Evolutionary conservation across 1,284 basidiomycete species (phyloP).

Genomic region (Xanthoconium separans): DNA sequence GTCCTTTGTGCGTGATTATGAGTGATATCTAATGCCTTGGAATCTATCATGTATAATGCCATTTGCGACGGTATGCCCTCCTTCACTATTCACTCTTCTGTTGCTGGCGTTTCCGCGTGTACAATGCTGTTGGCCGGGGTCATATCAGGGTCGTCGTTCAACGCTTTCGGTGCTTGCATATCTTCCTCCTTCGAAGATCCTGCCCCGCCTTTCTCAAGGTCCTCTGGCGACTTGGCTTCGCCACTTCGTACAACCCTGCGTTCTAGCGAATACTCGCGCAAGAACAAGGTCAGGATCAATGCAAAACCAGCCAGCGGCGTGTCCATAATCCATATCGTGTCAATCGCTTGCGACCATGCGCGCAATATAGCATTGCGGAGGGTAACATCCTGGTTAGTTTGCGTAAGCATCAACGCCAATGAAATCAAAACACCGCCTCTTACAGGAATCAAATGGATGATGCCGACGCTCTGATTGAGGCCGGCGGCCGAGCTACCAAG

Average conservation of each 20-base stretch:
- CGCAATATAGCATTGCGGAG: constrained; percentile 55
- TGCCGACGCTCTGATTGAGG: constrained; percentile 56
- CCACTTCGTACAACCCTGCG: constrained; percentile 50
- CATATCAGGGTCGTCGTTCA: constrained; percentile 10
- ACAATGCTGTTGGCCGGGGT: constrained; percentile 2
- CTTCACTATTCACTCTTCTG: background rate
- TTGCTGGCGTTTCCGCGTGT: background rate
- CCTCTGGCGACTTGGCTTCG: constrained; percentile 23
- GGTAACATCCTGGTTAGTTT: constrained; percentile 42
- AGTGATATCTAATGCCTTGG: constrained; percentile 4
- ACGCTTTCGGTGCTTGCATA: background rate
- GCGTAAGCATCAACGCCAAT: background rate
- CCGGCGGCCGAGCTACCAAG: constrained; percentile 52
- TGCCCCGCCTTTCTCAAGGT: constrained; percentile 10
- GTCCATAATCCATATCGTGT: constrained; percentile 70
- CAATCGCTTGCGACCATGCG: constrained; percentile 69
- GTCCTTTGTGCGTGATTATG: background rate
- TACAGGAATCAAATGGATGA: constrained; percentile 56
- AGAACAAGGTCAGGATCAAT: constrained; percentile 57
- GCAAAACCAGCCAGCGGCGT: constrained; percentile 59
- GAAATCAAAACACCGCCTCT: constrained; percentile 18
- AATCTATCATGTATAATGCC: background rate
- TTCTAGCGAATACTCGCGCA: constrained; percentile 63
- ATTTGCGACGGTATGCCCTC: background rate
- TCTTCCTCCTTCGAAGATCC: background rate